Evolutionary conservation across 306 rosid species (phyloP), one percentile per base, ranked within the genome.

Genomic region (Gynostemma pentaphyllum): DNA sequence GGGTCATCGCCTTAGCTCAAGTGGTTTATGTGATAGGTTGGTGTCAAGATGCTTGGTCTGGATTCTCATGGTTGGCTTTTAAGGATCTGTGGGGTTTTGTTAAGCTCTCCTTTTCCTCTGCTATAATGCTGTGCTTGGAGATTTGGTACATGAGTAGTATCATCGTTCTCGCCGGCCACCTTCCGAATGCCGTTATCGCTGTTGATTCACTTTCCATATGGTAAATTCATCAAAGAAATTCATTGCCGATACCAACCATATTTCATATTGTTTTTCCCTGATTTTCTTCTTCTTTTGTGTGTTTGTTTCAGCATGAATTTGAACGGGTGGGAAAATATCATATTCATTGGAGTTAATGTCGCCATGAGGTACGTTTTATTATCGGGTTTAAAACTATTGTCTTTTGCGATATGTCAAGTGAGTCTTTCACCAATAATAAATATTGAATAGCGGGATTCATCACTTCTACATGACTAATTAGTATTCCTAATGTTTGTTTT

Each of bases 71-170:
- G 89, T 19, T 69, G 64, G 97, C 94, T 9, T 70, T 90, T 36
- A 77, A 67, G 68, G 88, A 90, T 45, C 72, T 87, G 1, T 90
- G 94, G 97, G 78, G 80, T 6, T 85, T 87, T 65, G 81, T 81
- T 26, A 78, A 76, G 77, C 94, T 85, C 12, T 87, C 97, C 2
- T 42, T 90, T 57, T 91, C 89, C n/a, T 87, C 94, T 1, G 90
- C 95, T 45, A 69, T 87, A 9, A 90, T 90, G 95, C 80, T 87
- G 27, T 84, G 90, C 68, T 78, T 90, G 64, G 97, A 87, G 78
- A 9, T 82, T 61, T 87, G 97, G 85, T 71, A 75, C 37, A 24
- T 5, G 27, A 73, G 62, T 39, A 53, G 62, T 45, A 72, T 78
- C 24, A 19, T 69, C 14, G 22, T 80, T 13, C 73, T 74, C 46